These are phyloP conservation scores for Chrysoporthe austroafricana DNA, from an alignment of 2,329 filamentous ascomycete species.

Conservation along the genomic window DNA sequence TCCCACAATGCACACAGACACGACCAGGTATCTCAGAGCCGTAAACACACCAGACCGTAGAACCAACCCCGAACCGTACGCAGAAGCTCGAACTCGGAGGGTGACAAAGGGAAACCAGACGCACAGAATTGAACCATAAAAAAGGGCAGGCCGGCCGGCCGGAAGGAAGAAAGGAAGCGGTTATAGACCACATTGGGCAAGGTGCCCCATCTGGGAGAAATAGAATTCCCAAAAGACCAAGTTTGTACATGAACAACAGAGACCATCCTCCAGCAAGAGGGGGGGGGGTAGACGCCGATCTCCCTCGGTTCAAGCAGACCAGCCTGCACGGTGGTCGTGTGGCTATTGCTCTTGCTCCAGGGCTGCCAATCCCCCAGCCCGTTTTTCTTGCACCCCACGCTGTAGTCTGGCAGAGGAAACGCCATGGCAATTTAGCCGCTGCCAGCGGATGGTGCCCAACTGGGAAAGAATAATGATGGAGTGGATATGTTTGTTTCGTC, in stretches of 20 bases:
- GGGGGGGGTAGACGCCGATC: not conserved
- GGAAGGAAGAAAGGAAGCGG: conserved; percentile 1
- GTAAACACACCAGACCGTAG: conserved; percentile 1
- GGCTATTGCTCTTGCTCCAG: conserved; percentile 8
- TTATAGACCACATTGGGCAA: conserved; percentile 19
- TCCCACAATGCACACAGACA: conserved; percentile 5
- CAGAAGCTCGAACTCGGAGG: not conserved
- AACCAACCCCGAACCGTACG: conserved; percentile 14
- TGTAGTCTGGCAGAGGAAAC: not conserved
- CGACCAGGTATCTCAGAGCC: conserved; percentile 3
- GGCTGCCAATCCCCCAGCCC: conserved; percentile 16
- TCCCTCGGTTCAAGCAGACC: conserved; percentile 19
- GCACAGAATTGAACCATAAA: conserved; percentile 3
- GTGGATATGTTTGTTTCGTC: conserved; percentile 1
- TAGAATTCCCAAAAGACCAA: conserved; percentile 13
- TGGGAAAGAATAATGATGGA: not conserved
- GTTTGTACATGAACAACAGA: conserved; percentile 26
- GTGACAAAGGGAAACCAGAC: conserved; percentile 3
- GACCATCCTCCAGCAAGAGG: conserved; percentile 14
- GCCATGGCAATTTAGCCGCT: conserved; percentile 5
- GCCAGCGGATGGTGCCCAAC: not conserved
- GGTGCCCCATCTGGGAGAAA: conserved; percentile 3
- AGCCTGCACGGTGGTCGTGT: conserved; percentile 15
- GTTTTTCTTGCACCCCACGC: conserved; percentile 15
- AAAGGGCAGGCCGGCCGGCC: conserved; percentile 17